Conservation (phyloP, 768 basidiomycete species). For the Bullera alba region DNA sequence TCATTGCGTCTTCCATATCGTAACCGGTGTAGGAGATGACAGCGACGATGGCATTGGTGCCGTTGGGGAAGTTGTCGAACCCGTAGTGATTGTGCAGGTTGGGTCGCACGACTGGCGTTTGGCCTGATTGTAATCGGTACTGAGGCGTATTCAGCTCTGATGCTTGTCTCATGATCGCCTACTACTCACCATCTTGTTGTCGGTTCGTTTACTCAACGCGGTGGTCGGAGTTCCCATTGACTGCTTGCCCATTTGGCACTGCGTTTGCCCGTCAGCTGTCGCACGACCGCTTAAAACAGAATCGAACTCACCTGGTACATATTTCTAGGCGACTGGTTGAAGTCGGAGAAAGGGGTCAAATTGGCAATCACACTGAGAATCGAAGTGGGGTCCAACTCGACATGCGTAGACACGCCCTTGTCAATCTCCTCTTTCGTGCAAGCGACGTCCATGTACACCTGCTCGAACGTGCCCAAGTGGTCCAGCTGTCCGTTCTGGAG, state of each 20-base stretch:
- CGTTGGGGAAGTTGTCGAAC: conserved; percentile 97
- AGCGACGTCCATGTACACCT: conserved; percentile 98
- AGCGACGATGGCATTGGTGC: conserved; percentile 96
- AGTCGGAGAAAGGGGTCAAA: conserved; percentile 97
- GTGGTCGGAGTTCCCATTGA: conserved; percentile 98
- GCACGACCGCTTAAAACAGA: neutral
- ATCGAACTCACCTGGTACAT: conserved; percentile 44
- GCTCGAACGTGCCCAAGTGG: conserved; percentile 91
- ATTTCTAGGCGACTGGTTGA: conserved; percentile 74
- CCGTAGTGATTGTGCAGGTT: conserved; percentile 85
- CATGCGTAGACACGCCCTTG: conserved; percentile 70
- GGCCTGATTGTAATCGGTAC: conserved; percentile 89
- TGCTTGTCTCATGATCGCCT: neutral
- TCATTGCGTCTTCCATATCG: conserved; percentile 99
- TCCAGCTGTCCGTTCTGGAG: conserved; percentile 77
- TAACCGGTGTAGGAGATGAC: conserved; percentile 99
- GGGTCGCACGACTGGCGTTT: conserved; percentile 90
- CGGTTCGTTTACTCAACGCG: conserved; percentile 80
- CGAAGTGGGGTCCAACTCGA: conserved; percentile 89
- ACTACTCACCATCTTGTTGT: conserved; percentile 70
- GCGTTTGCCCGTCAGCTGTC: conserved; percentile 40
- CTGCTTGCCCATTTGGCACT: conserved; percentile 99
- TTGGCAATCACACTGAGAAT: conserved; percentile 95
- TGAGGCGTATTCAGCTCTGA: conserved; percentile 1
- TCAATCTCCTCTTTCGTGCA: conserved; percentile 78